Percentiles rank a stretch among this genome's conserved stretches.
Conservation (phyloP, 2,329 filamentous ascomycete genomes). For the Pestalotiopsis fici region DNA sequence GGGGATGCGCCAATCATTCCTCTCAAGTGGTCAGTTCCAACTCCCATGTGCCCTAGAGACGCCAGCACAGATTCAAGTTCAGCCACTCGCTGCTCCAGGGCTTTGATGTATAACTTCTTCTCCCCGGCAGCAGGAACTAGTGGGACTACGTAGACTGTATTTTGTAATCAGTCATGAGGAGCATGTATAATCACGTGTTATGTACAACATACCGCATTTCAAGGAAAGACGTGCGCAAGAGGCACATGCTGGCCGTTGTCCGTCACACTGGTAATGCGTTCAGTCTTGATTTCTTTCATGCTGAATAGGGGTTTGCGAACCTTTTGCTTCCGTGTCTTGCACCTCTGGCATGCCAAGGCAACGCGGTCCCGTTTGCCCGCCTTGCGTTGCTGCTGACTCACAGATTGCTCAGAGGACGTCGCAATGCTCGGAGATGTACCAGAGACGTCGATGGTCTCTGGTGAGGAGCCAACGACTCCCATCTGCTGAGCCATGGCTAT, state of each 20-base stretch:
- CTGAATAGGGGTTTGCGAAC: conserved; percentile 12
- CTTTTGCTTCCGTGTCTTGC: conserved; percentile 30
- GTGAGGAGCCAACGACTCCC: conserved; percentile 21
- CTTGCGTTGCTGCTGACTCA: conserved; percentile 19
- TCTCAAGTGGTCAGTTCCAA: conserved; percentile 22
- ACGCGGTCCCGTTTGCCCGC: conserved; percentile 28
- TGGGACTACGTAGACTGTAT: conserved; percentile 28
- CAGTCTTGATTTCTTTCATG: not conserved
- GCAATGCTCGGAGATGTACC: conserved; percentile 16
- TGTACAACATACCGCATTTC: conserved; percentile 25
- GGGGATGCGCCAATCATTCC: conserved; percentile 13
- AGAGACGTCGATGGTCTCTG: conserved; percentile 19
- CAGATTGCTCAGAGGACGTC: conserved; percentile 16
- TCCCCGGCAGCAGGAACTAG: conserved; percentile 30
- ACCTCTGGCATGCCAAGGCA: conserved; percentile 27
- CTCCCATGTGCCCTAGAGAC: conserved; percentile 22
- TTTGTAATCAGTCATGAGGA: not conserved
- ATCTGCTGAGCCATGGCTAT: conserved; percentile 18
- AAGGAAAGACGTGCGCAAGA: conserved; percentile 28
- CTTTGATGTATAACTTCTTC: conserved; percentile 30
- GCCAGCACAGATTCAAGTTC: conserved; percentile 27
- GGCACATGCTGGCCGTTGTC: conserved; percentile 26
- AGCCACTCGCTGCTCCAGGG: conserved; percentile 27
- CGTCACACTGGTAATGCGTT: conserved; percentile 23
- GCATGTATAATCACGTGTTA: not conserved